These are phyloP conservation scores for Sordaria brevicollis DNA, from an alignment of 495 filamentous ascomycete genomes.

Conservation along the genomic window DNA sequence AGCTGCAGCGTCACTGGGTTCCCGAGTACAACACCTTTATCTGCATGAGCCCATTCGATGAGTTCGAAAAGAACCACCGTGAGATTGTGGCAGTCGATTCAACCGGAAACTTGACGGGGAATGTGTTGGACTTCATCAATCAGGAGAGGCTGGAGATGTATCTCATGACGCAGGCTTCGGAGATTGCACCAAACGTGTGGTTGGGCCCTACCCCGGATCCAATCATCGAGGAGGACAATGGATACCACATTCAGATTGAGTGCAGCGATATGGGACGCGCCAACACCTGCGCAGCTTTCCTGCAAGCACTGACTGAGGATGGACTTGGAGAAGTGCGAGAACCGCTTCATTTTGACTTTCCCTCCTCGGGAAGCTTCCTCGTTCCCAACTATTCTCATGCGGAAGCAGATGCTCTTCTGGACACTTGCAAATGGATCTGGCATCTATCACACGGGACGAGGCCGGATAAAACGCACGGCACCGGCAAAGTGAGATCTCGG, in stretches of 20 bases:
- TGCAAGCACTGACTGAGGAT: constrained; percentile 34
- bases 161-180: constrained; percentile 78
- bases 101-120: constrained; percentile 58
- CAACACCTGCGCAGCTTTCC: constrained; percentile 38
- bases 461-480: constrained; percentile 6
- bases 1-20: constrained; percentile 40
- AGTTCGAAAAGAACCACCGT: constrained; percentile 63
- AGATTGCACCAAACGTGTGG: constrained; percentile 84
- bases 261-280: constrained; percentile 69
- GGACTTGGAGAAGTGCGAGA: constrained; percentile 21
- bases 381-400: constrained; percentile 67
- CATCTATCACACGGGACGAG: constrained; percentile 54
- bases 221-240: constrained; percentile 26
- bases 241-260: constrained; percentile 72
- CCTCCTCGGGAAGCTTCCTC: constrained; percentile 82
- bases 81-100: constrained; percentile 68
- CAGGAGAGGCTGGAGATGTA: constrained; percentile 90
- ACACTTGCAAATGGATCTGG: constrained; percentile 83
- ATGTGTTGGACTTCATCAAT: constrained; percentile 83
- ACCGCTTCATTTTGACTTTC: constrained; percentile 49
- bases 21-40: constrained; percentile 81
- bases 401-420: constrained; percentile 73
- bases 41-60: constrained; percentile 50
- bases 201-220: constrained; percentile 80
- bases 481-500: constrained; percentile 9